Conservation (phyloP, 352 stramenopile species). For the Globisporangium canariense region DNA sequence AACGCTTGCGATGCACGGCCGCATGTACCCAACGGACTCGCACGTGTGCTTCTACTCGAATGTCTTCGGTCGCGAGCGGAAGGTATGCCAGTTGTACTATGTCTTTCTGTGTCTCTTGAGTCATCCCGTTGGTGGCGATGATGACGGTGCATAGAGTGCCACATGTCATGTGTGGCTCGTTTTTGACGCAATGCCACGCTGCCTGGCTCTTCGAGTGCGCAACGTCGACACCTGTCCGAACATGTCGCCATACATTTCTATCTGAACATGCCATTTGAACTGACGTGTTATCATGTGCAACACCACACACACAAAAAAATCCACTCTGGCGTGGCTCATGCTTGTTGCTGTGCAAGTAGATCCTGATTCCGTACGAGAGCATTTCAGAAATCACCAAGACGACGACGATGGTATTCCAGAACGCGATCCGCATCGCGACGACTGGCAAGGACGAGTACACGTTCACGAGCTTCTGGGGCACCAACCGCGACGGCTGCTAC, state of each 20-base stretch:
- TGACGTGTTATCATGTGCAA: neutral
- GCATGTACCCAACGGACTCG: slow-evolving; percentile 83
- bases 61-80: slow-evolving; percentile 83
- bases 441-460: slow-evolving; percentile 71
- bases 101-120: neutral
- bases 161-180: slow-evolving; percentile 8
- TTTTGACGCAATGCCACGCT: slow-evolving; percentile 6
- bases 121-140: neutral
- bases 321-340: neutral
- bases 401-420: slow-evolving; percentile 79
- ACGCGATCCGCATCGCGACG: slow-evolving; percentile 67
- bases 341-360: slow-evolving; percentile 22
- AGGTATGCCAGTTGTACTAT: slow-evolving; percentile 34
- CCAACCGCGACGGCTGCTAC: slow-evolving; percentile 76
- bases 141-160: slow-evolving; percentile 3
- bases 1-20: slow-evolving; percentile 81
- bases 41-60: slow-evolving; percentile 89
- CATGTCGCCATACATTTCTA: slow-evolving; percentile 3
- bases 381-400: slow-evolving; percentile 81
- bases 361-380: slow-evolving; percentile 82
- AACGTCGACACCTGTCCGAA: slow-evolving; percentile 1
- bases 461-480: slow-evolving; percentile 85
- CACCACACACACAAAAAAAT: neutral
- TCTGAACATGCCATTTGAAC: neutral
- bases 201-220: slow-evolving; percentile 15